Evolutionary conservation across 345 rosid genomes (phyloP), one percentile per base, ranked within the genome.

Genomic region (Eucalyptus curtisii): DNA sequence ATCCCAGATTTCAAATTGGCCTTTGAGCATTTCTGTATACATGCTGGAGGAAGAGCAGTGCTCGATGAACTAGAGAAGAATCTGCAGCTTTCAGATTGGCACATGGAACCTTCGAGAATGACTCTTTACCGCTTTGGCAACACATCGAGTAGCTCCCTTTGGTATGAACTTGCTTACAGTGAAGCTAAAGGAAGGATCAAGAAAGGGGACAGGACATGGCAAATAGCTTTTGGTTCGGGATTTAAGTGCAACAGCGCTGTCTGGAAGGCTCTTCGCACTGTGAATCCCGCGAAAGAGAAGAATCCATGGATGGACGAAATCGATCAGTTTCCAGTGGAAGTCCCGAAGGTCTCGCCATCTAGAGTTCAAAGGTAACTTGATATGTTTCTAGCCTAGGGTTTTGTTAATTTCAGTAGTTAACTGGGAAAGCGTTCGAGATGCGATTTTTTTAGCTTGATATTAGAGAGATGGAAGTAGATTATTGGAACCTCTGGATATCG

Each of bases 91-190:
- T 92, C 90, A 13, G 93, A 93, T 4, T 93, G 95, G 95, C 95
- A 95, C 66, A 94, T 94, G 96, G 95, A 95, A 86, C 96, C 95
- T 25, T 93, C 96, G 12, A 92, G 96, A 85, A 94, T 94, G 95
- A 92, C 94, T 52, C 91, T 95, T 16, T 87, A 92, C 86, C 90
- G 95, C 22, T 95, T 95, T 40, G 95, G 95, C 19, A 94, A 95
- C 86, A 95, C 95, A n/a, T 94, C 96, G 1, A 94, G 96, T 90
- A 94, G 95, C 89, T 94, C 96, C 30, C 92, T 94, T 31, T 95
- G 96, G 96, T 94, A 94, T 31, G 96, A 93, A 89, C 20, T 94
- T 89, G 93, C 95, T 64, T 93, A 94, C 86, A 47, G 93, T 25
- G 96, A 95, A 89, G 96, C 96, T 10, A 93, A 94, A 90, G 95